Conservation (phyloP, 768 basidiomycete species). For the Leucocoprinus leucothites region DNA sequence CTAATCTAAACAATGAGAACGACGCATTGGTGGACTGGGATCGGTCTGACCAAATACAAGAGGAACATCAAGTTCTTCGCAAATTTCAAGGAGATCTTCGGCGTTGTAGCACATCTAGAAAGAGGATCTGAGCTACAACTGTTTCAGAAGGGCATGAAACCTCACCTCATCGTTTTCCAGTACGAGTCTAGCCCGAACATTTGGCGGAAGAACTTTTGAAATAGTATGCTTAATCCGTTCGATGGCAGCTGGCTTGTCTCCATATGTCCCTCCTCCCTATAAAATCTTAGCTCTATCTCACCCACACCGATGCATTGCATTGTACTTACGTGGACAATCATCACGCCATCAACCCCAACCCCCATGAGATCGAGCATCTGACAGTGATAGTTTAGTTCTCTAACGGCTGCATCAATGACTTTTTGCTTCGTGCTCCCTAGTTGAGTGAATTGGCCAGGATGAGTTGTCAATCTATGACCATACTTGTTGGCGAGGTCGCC, state of each 20-base stretch:
- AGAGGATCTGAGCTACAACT: not conserved
- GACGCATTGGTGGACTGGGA: not conserved
- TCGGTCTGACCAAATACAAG: conserved; percentile 52
- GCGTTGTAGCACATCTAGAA: conserved; percentile 77
- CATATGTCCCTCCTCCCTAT: conserved; percentile 79
- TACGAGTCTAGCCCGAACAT: conserved; percentile 71
- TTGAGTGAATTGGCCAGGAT: conserved; percentile 87
- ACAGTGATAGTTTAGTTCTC: conserved; percentile 84
- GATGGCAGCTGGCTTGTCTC: conserved; percentile 71
- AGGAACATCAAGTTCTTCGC: conserved; percentile 78
- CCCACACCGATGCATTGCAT: not conserved
- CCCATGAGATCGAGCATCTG: conserved; percentile 88
- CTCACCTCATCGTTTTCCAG: conserved; percentile 93
- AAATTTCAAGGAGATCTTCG: conserved; percentile 83
- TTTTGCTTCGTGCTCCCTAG: conserved; percentile 74
- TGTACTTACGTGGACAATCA: conserved; percentile 72
- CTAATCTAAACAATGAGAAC: conserved; percentile 21
- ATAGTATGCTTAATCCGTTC: conserved; percentile 73
- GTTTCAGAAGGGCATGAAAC: too few species aligned
- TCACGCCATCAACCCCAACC: conserved; percentile 77
- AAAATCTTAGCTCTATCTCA: not conserved
- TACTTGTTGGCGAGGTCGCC: conserved; percentile 67
- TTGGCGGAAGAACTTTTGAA: conserved; percentile 48
- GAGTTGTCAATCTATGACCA: conserved; percentile 78
- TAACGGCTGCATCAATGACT: conserved; percentile 73